Evolutionary conservation across 2,329 filamentous ascomycete genomes (phyloP).

Genomic region (Coniella vitis): DNA sequence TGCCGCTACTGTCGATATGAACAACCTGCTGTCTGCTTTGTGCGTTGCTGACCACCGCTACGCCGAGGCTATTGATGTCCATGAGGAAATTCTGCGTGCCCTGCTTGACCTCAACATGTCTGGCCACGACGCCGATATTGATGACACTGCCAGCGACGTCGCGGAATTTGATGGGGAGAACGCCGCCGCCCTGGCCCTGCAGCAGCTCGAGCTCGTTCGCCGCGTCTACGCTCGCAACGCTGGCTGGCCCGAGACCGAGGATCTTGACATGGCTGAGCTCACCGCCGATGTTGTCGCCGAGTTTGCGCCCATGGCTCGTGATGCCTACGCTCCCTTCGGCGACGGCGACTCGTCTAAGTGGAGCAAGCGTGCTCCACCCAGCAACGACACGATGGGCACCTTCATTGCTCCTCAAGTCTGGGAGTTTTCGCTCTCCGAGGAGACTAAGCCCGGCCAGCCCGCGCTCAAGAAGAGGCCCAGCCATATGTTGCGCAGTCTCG

Average conservation of each 20-base stretch:
- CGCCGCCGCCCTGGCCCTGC: conserved; percentile 14
- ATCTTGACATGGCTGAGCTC: conserved; percentile 14
- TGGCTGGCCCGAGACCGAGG: conserved; percentile 15
- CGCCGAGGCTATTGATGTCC: conserved; percentile 15
- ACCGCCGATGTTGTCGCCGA: conserved; percentile 13
- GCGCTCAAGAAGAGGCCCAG: conserved; percentile 13
- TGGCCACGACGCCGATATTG: conserved; percentile 4
- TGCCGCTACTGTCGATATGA: conserved; percentile 16
- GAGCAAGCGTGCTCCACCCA: conserved; percentile 12
- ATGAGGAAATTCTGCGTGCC: conserved; percentile 16
- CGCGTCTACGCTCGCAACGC: conserved; percentile 16
- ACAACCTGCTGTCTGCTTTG: conserved; percentile 16
- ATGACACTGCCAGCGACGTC: conserved; percentile 13
- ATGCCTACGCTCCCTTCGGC: conserved; percentile 13
- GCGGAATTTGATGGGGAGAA: conserved; percentile 16
- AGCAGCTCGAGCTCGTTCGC: conserved; percentile 16
- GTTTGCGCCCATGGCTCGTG: conserved; percentile 12
- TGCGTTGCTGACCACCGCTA: conserved; percentile 14
- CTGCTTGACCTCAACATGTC: conserved; percentile 16
- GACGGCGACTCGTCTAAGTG: conserved; percentile 15
- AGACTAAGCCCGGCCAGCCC: conserved; percentile 15
- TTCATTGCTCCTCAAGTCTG: conserved; percentile 13
- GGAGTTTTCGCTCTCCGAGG: conserved; percentile 15
- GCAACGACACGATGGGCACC: conserved; percentile 11
- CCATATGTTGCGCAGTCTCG: conserved; percentile 16